A percentile compares a stretch with the other conserved stretches of the same genome.
Evolutionary conservation across 1,284 basidiomycete genomes (phyloP).

Genomic region (Malassezia equina): DNA sequence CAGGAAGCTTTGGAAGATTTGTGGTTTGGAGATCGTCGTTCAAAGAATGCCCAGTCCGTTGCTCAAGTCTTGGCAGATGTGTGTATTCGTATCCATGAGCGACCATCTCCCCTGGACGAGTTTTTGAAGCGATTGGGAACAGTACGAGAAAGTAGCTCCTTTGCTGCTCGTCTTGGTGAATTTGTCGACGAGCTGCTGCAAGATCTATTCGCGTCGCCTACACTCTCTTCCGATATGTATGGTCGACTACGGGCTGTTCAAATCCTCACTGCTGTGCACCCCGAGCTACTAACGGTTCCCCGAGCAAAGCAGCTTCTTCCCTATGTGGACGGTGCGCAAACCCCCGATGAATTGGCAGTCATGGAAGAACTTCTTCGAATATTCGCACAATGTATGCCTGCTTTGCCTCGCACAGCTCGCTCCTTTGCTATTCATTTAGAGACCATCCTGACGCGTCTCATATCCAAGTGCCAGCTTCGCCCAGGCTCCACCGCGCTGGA

Average conservation of each 20-base stretch:
- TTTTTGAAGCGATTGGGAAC: conserved; percentile 57
- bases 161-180: conserved; percentile 61
- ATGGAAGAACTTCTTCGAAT: conserved; percentile 57
- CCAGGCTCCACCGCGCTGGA: conserved; percentile 50
- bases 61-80: conserved; percentile 69
- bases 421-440: conserved; percentile 64
- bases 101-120: conserved; percentile 71
- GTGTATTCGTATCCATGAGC: conserved; percentile 66
- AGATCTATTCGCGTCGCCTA: conserved; percentile 71
- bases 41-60: conserved; percentile 51
- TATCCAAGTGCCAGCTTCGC: conserved; percentile 59
- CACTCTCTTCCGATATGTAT: conserved; percentile 49
- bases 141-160: conserved; percentile 24
- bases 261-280: conserved; percentile 67
- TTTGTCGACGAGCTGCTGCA: conserved; percentile 76
- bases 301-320: conserved; percentile 73
- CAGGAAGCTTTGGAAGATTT: conserved; percentile 76
- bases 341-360: conserved; percentile 64
- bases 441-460: conserved; percentile 66
- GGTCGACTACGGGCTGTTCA: conserved; percentile 65
- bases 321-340: conserved; percentile 69
- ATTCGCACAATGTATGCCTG: conserved; percentile 70
- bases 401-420: conserved; percentile 60
- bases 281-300: conserved; percentile 65
- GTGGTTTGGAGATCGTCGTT: conserved; percentile 57